Evolutionary conservation across 306 rosid species (phyloP), one percentile per base, ranked within the genome.

Genomic region (Carpinus fangiana): DNA sequence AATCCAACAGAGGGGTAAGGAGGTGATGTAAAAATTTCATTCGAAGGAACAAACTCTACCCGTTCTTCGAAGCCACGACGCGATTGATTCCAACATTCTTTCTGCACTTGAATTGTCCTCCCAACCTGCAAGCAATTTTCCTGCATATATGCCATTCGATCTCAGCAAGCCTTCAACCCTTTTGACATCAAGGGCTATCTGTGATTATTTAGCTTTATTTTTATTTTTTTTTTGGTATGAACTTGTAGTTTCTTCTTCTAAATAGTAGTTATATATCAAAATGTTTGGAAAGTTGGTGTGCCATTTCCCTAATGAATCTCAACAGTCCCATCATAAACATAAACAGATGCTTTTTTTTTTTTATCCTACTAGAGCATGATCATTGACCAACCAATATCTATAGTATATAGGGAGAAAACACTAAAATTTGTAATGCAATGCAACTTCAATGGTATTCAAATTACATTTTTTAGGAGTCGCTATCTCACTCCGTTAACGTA

Each of bases 1-100:
- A 55, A 81, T 83, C 67, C 90, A 85, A 52, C 87, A 86, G 84
- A 79, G 56, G 79, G 89, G 90, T n/a, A 79, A 46, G 80, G 89
- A 81, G 60, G 73, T 41, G 71, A 87, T 85, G 84, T 83, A 77
- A 81, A 74, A 60, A n/a, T 62, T 57, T 52, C 34, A 34, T 36
- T 13, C 53, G 55, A 74, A 70, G 48, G 76, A 69, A 17, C 80
- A 68, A n/a, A 17, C 16, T 21, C 43, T 28, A 52, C 26, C 57
- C 18, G 18, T 50, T 59, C 36, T 75, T 60, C 50, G 71, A 16
- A 72, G 74, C 45, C 41, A 51, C 2, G 75, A 23, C 54, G 70
- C 26, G 28, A 45, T 77, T 28, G 60, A 12, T 17, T 41, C 41
- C 45, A 34, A 28, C 47, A 31, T 43, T 43, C 10, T 20, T 31